Percentiles rank a stretch among this genome's conserved stretches.
These are phyloP conservation scores for Deinandra increscens DNA, from an alignment of 129 eudicot genomes.

Conservation along the genomic window DNA sequence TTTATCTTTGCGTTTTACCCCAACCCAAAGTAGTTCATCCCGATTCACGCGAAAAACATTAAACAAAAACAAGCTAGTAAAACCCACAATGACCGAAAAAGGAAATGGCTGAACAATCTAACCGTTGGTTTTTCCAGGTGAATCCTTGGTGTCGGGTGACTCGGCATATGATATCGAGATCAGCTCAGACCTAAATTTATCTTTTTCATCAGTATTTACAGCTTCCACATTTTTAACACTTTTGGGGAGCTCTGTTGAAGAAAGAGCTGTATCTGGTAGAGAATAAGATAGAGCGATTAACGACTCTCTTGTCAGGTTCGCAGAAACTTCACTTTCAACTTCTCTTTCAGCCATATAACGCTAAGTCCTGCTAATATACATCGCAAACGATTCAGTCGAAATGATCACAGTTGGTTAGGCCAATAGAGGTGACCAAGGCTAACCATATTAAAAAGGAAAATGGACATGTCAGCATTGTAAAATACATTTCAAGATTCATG, in stretches of 20 bases:
- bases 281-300: conserved; percentile 65
- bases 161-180: conserved; percentile 58
- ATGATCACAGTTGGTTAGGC: not conserved
- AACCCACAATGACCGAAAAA: conserved; percentile 14
- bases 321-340: conserved; percentile 48
- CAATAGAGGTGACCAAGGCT: not conserved
- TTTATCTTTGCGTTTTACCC: conserved; percentile 9
- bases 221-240: conserved; percentile 27
- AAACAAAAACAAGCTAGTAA: conserved; percentile 4
- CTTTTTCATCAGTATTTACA: conserved; percentile 35
- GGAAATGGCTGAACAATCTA: conserved; percentile 21
- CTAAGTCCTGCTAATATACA: conserved; percentile 19
- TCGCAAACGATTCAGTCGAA: conserved; percentile 19
- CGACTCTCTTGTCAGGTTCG: conserved; percentile 70
- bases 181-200: conserved; percentile 48
- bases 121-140: conserved; percentile 41
- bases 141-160: conserved; percentile 47
- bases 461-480: not conserved
- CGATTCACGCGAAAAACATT: conserved; percentile 17
- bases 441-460: not conserved
- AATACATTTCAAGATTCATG: not conserved
- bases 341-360: conserved; percentile 62
- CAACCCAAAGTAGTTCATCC: conserved; percentile 18
- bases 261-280: conserved; percentile 39
- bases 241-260: conserved; percentile 21